Conservation (phyloP, 371 early-diverging fungal genomes). For the Circinella minor region DNA sequence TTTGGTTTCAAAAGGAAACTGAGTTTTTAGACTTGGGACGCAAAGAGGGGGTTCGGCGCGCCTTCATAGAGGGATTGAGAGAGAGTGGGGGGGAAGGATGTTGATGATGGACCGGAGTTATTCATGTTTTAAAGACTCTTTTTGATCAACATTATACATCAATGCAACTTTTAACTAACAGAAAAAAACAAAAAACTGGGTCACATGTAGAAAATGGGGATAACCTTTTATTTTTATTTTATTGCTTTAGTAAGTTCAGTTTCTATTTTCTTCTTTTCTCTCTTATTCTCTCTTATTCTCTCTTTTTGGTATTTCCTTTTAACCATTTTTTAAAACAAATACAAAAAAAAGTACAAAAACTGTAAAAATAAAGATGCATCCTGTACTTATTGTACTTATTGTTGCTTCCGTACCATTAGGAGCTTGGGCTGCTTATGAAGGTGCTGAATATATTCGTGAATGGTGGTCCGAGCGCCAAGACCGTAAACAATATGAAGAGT, state of each 20-base stretch:
- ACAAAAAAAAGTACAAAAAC: background rate
- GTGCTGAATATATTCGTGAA: constrained; percentile 25
- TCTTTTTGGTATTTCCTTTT: background rate
- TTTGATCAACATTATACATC: too few species aligned
- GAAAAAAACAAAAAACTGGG: background rate
- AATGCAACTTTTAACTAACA: too few species aligned
- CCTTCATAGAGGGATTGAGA: too few species aligned
- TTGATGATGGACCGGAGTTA: too few species aligned
- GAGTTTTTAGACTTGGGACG: background rate
- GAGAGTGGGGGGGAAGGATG: too few species aligned
- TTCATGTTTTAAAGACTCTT: too few species aligned
- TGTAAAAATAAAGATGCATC: constrained; percentile 27
- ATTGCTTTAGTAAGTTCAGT: too few species aligned
- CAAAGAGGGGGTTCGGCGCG: too few species aligned
- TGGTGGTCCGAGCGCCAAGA: constrained; percentile 34
- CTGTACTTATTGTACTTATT: constrained; percentile 25
- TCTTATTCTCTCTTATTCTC: constrained; percentile 12
- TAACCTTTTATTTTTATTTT: constrained; percentile 8
- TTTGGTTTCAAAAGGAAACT: background rate
- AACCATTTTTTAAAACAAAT: background rate
- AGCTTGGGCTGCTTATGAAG: constrained; percentile 34
- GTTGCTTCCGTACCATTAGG: constrained; percentile 24
- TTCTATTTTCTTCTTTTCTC: constrained; percentile 11
- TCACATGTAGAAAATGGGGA: background rate
- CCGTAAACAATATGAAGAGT: constrained; percentile 37